These are phyloP conservation scores for Podochytrium sp. DNA, from an alignment of 192 early-diverging fungal species.

Conservation along the genomic window DNA sequence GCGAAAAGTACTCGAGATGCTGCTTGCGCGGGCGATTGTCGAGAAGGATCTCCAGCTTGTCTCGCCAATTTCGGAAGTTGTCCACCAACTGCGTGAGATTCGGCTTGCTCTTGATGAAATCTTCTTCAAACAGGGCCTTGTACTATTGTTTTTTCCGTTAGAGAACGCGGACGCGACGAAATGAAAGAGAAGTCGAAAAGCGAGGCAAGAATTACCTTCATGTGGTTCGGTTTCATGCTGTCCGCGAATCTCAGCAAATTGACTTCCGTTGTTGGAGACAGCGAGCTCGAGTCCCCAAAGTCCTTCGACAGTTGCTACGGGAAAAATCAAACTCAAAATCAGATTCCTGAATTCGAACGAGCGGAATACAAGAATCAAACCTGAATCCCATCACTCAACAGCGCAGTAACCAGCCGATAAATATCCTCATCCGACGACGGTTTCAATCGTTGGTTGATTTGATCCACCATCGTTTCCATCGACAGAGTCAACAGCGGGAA, in stretches of 20 bases:
- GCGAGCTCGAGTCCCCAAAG: slow-evolving; percentile 62
- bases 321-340: background rate
- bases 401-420: slow-evolving; percentile 90
- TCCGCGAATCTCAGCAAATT: slow-evolving; percentile 91
- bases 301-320: slow-evolving; percentile 71
- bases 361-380: slow-evolving; percentile 42
- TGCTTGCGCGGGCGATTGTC: slow-evolving; percentile 81
- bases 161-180: background rate
- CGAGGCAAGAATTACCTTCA: slow-evolving; percentile 55
- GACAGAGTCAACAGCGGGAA: slow-evolving; percentile 91
- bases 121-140: slow-evolving; percentile 78
- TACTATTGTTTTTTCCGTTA: slow-evolving; percentile 37
- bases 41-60: slow-evolving; percentile 87
- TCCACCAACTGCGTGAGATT: slow-evolving; percentile 83
- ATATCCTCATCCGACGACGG: slow-evolving; percentile 97
- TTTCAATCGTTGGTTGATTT: slow-evolving; percentile 92
- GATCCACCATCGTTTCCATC: slow-evolving; percentile 99
- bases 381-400: slow-evolving; percentile 89
- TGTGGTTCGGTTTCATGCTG: slow-evolving; percentile 76
- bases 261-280: slow-evolving; percentile 71
- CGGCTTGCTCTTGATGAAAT: slow-evolving; percentile 90
- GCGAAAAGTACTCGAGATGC: slow-evolving; percentile 84
- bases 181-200: slow-evolving; percentile 6
- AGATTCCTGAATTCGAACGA: background rate
- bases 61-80: slow-evolving; percentile 88